Evolutionary conservation across 1,139 yeast species (phyloP).

Genomic region (Taphrina deformans): DNA sequence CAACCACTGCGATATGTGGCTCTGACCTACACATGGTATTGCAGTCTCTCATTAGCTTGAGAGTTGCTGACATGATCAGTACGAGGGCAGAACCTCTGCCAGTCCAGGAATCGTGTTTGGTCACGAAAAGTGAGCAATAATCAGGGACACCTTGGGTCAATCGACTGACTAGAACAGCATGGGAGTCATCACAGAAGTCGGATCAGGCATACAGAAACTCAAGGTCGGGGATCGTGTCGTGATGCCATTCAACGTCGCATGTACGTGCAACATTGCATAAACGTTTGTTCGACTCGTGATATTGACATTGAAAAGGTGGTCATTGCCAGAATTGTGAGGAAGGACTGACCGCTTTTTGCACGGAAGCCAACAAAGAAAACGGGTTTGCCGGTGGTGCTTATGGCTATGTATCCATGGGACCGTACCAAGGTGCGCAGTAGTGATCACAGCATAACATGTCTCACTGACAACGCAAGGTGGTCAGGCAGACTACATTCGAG

Average conservation of each 20-base stretch:
- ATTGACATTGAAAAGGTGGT: too few relatives aligned
- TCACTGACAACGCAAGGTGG: conserved; percentile 48
- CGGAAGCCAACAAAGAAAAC: conserved; percentile 28
- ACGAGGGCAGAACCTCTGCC: conserved; percentile 41
- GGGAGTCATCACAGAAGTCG: conserved; percentile 50
- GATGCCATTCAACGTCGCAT: conserved; percentile 52
- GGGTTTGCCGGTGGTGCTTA: conserved; percentile 26
- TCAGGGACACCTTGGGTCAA: background rate
- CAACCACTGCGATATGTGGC: conserved; percentile 46
- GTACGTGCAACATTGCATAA: conserved; percentile 43
- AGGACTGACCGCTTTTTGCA: conserved; percentile 48
- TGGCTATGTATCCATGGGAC: conserved; percentile 32
- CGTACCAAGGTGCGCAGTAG: conserved; percentile 29
- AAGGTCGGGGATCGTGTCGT: conserved; percentile 52
- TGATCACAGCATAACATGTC: background rate
- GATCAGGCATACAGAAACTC: conserved; percentile 47
- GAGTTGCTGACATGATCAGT: background rate
- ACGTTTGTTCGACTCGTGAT: too few relatives aligned
- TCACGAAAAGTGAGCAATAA: conserved; percentile 51
- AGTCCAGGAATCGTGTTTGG: conserved; percentile 54
- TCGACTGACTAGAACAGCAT: conserved; percentile 40
- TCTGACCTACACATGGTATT: conserved; percentile 51
- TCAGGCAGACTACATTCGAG: conserved; percentile 60
- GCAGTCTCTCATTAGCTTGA: background rate
- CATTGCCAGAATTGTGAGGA: conserved; percentile 45